A percentile compares a stretch with the other conserved stretches of the same genome.
These are phyloP conservation scores for Mycena alexandri DNA, from an alignment of 768 basidiomycete species.

Conservation along the genomic window DNA sequence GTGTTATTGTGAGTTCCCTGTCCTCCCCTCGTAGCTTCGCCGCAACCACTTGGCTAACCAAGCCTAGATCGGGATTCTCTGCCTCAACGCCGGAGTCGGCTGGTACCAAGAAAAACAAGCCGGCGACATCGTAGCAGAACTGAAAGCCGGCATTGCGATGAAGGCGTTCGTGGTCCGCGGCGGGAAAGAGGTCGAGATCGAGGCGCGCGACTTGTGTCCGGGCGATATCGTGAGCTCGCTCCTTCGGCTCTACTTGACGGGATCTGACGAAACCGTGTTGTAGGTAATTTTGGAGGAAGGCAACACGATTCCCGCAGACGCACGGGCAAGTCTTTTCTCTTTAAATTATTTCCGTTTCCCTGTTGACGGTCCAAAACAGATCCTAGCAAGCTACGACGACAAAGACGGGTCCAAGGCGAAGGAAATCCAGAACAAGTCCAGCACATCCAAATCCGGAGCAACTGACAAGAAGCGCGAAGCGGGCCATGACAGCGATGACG, in stretches of 20 bases:
- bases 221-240: constrained; percentile 55
- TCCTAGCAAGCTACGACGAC: constrained; percentile 54
- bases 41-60: constrained; percentile 14
- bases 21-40: no score
- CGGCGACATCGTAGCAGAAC: constrained; percentile 61
- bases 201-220: constrained; percentile 58
- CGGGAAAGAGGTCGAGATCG: constrained; percentile 56
- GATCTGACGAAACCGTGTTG: background rate
- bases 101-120: constrained; percentile 55
- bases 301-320: constrained; percentile 59
- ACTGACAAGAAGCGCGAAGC: no score
- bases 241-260: no score
- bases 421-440: background rate
- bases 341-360: background rate
- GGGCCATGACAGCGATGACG: constrained; percentile 41
- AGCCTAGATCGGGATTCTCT: no score
- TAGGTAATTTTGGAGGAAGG: constrained; percentile 57
- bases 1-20: constrained; percentile 55
- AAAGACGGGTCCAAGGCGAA: constrained; percentile 46
- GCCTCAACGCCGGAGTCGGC: constrained; percentile 55
- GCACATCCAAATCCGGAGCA: no score
- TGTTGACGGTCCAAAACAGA: constrained; percentile 47
- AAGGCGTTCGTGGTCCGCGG: constrained; percentile 54
- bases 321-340: constrained; percentile 42
- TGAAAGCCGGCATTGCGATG: constrained; percentile 62